These are phyloP conservation scores for Ogataea zsoltii DNA, from an alignment of 805 yeast genomes.

Conservation along the genomic window DNA sequence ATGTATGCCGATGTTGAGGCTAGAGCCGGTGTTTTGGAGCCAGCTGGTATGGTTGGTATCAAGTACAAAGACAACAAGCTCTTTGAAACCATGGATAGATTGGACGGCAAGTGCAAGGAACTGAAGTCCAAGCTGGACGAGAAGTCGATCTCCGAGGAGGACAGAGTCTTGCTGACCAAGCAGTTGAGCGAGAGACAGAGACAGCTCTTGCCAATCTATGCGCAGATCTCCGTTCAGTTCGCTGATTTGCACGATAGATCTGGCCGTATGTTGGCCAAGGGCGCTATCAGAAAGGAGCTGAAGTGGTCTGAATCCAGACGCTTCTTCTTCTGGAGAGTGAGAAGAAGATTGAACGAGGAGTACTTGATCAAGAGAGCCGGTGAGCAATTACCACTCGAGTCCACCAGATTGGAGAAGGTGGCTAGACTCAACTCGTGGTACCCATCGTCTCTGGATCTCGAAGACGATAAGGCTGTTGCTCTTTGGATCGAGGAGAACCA, in stretches of 20 bases:
- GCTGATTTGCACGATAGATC: slow-evolving; percentile 98
- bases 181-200: slow-evolving; percentile 78
- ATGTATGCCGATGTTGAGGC: slow-evolving; percentile 97
- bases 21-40: slow-evolving; percentile 97
- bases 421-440: slow-evolving; percentile 89
- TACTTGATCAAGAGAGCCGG: slow-evolving; percentile 75
- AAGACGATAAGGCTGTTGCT: slow-evolving; percentile 76
- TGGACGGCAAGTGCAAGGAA: slow-evolving; percentile 73
- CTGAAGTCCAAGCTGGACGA: slow-evolving; percentile 62
- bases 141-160: slow-evolving; percentile 56
- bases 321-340: slow-evolving; percentile 97
- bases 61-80: slow-evolving; percentile 94
- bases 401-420: slow-evolving; percentile 75
- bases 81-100: slow-evolving; percentile 85
- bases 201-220: slow-evolving; percentile 79
- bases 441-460: slow-evolving; percentile 66
- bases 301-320: slow-evolving; percentile 90
- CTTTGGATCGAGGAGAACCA: slow-evolving; percentile 84
- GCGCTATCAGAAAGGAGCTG: slow-evolving; percentile 80
- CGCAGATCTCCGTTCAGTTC: slow-evolving; percentile 90
- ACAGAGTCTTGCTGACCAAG: slow-evolving; percentile 62
- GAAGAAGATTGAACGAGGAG: slow-evolving; percentile 94
- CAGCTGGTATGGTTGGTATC: slow-evolving; percentile 99
- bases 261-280: slow-evolving; percentile 96
- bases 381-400: slow-evolving; percentile 47